These are phyloP conservation scores for Sclerospora graminicola DNA, from an alignment of 352 stramenopile genomes.

Conservation along the genomic window DNA sequence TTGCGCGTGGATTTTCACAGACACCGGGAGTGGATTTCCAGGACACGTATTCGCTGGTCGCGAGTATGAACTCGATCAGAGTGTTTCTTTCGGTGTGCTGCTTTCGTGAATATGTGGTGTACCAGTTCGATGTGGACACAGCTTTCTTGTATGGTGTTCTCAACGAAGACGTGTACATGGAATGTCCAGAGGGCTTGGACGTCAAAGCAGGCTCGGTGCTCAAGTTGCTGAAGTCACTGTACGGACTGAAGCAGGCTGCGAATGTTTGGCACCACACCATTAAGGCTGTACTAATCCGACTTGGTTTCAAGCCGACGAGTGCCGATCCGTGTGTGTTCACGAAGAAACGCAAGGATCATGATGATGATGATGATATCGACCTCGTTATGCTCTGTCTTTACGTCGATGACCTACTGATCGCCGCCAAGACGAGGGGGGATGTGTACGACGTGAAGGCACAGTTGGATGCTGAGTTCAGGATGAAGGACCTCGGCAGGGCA, in stretches of 20 bases:
- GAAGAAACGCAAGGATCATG: not conserved
- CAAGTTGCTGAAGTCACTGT: constrained; percentile 10
- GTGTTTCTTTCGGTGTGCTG: not conserved
- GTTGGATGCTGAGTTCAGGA: not conserved
- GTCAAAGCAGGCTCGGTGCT: constrained; percentile 1
- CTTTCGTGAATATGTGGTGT: not conserved
- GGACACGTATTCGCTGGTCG: constrained; percentile 3
- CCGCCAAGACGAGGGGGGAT: not conserved
- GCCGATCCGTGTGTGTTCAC: not conserved
- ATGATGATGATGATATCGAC: not conserved
- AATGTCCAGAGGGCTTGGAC: not conserved
- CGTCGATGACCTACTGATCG: not conserved
- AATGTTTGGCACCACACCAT: not conserved
- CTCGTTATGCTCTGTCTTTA: not conserved
- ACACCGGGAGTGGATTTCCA: constrained; percentile 6
- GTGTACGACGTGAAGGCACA: not conserved
- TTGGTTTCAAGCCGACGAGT: not conserved
- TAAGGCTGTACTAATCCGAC: not conserved
- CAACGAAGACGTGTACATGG: constrained; percentile 1
- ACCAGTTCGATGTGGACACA: constrained; percentile 3
- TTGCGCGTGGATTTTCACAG: constrained; percentile 3
- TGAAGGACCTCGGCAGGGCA: not conserved
- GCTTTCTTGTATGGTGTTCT: constrained; percentile 6
- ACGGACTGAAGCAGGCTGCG: constrained; percentile 13
- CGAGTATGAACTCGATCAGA: constrained; percentile 7